Evolutionary conservation across 768 basidiomycete species (phyloP).

Genomic region (Pholiota microspora): DNA sequence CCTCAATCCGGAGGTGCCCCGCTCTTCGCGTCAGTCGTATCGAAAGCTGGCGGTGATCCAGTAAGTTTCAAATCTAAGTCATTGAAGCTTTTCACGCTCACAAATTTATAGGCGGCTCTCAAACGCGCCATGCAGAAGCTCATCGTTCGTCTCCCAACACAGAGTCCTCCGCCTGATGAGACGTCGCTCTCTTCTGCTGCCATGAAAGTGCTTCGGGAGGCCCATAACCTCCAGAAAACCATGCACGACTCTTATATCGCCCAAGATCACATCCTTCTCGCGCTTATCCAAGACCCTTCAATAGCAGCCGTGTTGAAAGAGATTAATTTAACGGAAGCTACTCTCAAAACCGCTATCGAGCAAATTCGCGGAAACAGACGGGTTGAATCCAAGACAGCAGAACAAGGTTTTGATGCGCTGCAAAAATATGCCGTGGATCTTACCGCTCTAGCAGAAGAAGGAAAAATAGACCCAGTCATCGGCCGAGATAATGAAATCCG

Average conservation of each 20-base stretch:
- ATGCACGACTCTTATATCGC: constrained; percentile 94
- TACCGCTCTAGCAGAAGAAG: constrained; percentile 84
- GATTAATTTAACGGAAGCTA: constrained; percentile 64
- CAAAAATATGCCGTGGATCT: constrained; percentile 87
- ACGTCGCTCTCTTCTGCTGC: constrained; percentile 56
- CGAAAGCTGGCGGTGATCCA: constrained; percentile 83
- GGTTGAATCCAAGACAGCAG: constrained; percentile 83
- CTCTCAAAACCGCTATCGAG: constrained; percentile 73
- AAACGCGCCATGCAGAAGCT: constrained; percentile 71
- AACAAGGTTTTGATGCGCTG: constrained; percentile 91
- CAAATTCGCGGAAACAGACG: constrained; percentile 81
- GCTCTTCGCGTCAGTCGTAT: constrained; percentile 75
- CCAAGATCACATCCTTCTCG: constrained; percentile 88
- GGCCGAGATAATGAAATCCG: constrained; percentile 93
- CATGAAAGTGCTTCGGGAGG: constrained; percentile 68
- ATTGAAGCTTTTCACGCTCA: constrained; percentile 6
- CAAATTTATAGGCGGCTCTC: constrained; percentile 46
- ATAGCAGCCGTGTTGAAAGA: constrained; percentile 75
- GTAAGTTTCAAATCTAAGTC: constrained; percentile 39
- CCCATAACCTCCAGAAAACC: constrained; percentile 73
- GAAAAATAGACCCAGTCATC: constrained; percentile 94
- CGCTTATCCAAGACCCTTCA: constrained; percentile 71
- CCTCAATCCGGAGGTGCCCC: constrained; percentile 39
- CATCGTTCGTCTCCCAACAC: constrained; percentile 80
- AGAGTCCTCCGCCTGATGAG: constrained; percentile 84